These are phyloP conservation scores for Coemansia sp. DNA, from an alignment of 192 early-diverging fungal genomes.

Conservation along the genomic window DNA sequence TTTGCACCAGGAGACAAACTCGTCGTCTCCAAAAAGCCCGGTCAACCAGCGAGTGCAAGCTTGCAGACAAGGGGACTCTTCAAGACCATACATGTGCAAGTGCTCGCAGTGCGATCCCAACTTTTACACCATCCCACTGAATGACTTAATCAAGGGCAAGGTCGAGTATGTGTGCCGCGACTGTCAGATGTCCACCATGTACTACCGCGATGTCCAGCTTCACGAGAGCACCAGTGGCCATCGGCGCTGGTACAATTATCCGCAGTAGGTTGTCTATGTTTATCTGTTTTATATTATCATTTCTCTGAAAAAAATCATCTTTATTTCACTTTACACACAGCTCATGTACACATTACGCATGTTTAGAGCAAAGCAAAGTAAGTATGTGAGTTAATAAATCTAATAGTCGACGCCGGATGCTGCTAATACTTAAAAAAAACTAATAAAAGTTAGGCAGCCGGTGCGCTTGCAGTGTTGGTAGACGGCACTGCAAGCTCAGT, in stretches of 20 bases:
- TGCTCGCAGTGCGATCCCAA: slow-evolving; percentile 54
- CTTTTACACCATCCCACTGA: slow-evolving; percentile 41
- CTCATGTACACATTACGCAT: neutral
- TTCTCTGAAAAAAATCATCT: neutral
- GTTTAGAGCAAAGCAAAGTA: neutral
- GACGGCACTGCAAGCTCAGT: slow-evolving; percentile 86
- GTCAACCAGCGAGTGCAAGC: neutral
- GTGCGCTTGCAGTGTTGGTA: neutral
- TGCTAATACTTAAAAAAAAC: neutral
- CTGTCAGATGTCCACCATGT: slow-evolving; percentile 39
- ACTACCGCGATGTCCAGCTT: slow-evolving; percentile 26
- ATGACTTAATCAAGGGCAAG: slow-evolving; percentile 26
- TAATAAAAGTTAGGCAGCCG: neutral
- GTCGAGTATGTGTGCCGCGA: slow-evolving; percentile 49
- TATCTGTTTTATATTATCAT: neutral
- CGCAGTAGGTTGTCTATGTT: slow-evolving; percentile 15
- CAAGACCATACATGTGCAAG: slow-evolving; percentile 18
- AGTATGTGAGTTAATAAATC: neutral
- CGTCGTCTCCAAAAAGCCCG: slow-evolving; percentile 6
- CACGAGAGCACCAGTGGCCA: slow-evolving; percentile 45
- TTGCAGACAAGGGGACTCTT: neutral
- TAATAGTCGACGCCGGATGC: neutral
- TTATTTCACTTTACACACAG: too few species aligned
- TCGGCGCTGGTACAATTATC: slow-evolving; percentile 51
- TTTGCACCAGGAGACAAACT: slow-evolving; percentile 4